Base-by-base conservation (phyloP, 805 yeast species). In the Saccharomycopsis guyanensis region DNA sequence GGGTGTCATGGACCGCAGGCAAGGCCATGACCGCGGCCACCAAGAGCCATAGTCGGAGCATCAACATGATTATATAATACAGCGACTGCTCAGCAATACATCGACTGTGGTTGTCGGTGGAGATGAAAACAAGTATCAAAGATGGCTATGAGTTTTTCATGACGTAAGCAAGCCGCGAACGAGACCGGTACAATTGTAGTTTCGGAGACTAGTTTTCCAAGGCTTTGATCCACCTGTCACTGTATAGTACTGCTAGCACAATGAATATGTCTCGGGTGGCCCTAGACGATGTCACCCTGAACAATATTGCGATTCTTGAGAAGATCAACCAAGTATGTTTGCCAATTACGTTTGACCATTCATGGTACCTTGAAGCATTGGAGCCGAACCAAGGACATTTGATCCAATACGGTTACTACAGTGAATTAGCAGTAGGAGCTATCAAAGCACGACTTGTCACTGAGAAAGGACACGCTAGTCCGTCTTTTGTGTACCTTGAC, bases 371-470 rank as follows among this genome's bases (percentile, higher is more conserved):
- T 22, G 42, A 38, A 5, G 13, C 41, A 6, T 35, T 34, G 15
- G 29, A 33, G 7, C 33, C 25, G 7, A 29, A 42, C 12, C 24
- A 38, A 8, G 46, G 45, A 19, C 42, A 43, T 23, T 27, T 46
- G 18, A 44, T 43, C 27, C 56, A 57, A 42, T 38, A 57, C 46
- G 84, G 82, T 0, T 84, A 70, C 63, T 82, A 71, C 61, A 74
- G 82, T 41, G 95, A 83, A 57, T 74, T 84, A 4, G 87, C 95
- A 5, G 91, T 87, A 3, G 96, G 93, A 13, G 82, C 79, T 3
- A 65, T 87, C 41, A 78, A 80, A 50, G 81, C 83, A 46, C 70
- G 68, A 53, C 62, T 70, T 6, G 64, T 72, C 44, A 69, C 71
- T 47, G 68, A 66, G n/a, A 67, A 60, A 4, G 62, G 58, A 2